These are phyloP conservation scores for Bondarzewia mesenterica DNA, from an alignment of 1,284 basidiomycete species.

Conservation along the genomic window DNA sequence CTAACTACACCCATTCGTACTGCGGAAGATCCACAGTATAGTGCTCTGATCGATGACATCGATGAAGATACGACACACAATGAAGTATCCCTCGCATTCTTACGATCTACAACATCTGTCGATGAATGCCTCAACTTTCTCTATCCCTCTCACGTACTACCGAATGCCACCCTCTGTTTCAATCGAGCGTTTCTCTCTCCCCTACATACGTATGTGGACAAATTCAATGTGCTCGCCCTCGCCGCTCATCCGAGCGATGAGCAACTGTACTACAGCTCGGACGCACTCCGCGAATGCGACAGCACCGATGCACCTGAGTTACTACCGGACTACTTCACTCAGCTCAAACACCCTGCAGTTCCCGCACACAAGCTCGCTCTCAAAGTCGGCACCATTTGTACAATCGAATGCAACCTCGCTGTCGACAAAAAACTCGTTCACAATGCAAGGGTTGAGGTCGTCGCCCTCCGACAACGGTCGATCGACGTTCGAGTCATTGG, in stretches of 20 bases:
- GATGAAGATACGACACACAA: slow-evolving; percentile 29
- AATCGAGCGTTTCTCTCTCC: slow-evolving; percentile 28
- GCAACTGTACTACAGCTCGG: slow-evolving; percentile 20
- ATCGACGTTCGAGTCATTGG: slow-evolving; percentile 10
- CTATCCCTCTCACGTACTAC: slow-evolving; percentile 23
- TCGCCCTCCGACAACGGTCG: slow-evolving; percentile 16
- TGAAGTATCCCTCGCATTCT: slow-evolving; percentile 17
- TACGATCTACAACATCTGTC: slow-evolving; percentile 9
- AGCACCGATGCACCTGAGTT: slow-evolving; percentile 12
- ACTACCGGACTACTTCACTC: slow-evolving; percentile 20
- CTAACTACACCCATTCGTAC: slow-evolving; percentile 28
- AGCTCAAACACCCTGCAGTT: slow-evolving; percentile 20
- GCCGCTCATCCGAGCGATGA: slow-evolving; percentile 15
- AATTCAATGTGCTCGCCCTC: slow-evolving; percentile 24
- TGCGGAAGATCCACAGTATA: slow-evolving; percentile 27
- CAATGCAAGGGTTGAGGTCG: slow-evolving; percentile 28
- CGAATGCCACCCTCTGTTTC: slow-evolving; percentile 20
- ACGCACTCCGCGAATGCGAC: slow-evolving; percentile 22
- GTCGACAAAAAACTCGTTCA: slow-evolving; percentile 30
- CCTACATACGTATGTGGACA: slow-evolving; percentile 28
- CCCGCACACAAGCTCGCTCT: slow-evolving; percentile 23
- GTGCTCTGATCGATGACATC: slow-evolving; percentile 28
- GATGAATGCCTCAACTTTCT: slow-evolving; percentile 26
- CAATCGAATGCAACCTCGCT: slow-evolving; percentile 31
- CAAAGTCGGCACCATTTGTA: slow-evolving; percentile 27